These are phyloP conservation scores for Epichloe coenophiala DNA, from an alignment of 2,329 filamentous ascomycete species.

Conservation along the genomic window DNA sequence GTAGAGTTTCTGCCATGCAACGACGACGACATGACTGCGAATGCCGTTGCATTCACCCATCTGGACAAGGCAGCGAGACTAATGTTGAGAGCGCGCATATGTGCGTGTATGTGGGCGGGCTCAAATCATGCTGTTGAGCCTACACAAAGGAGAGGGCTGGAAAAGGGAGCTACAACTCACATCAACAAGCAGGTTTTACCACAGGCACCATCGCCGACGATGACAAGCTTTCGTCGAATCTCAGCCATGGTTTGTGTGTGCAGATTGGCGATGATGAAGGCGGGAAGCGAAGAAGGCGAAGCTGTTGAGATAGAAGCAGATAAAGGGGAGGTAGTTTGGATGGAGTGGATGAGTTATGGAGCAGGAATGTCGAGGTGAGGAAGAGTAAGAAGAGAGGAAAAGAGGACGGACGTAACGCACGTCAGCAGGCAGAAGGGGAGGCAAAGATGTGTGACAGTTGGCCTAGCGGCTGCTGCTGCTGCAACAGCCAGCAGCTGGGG, in stretches of 20 bases:
- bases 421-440: conserved; percentile 4
- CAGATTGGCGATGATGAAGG: conserved; percentile 3
- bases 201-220: conserved; percentile 99
- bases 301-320: conserved; percentile 11
- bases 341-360: conserved; percentile 6
- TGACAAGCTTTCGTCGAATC: conserved; percentile 99
- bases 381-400: conserved; percentile 4
- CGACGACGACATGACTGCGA: neutral
- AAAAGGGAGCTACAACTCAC: conserved; percentile 46
- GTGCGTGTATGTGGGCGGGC: neutral
- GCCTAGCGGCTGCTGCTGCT: neutral
- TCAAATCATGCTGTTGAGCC: neutral
- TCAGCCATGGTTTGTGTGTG: conserved; percentile 65
- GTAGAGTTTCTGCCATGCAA: neutral
- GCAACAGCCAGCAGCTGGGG: neutral
- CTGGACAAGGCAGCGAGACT: neutral
- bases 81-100: neutral
- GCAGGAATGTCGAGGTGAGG: conserved; percentile 8
- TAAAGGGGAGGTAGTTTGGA: conserved; percentile 13
- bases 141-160: conserved; percentile 1
- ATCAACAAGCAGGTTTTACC: conserved; percentile 99
- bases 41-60: no score
- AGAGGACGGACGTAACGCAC: conserved; percentile 2
- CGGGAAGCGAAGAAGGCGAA: conserved; percentile 16
- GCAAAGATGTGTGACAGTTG: neutral